Percentiles rank a stretch among this genome's conserved stretches.
Evolutionary conservation across 345 rosid genomes (phyloP).

Genomic region (Eucalyptus urophylla): DNA sequence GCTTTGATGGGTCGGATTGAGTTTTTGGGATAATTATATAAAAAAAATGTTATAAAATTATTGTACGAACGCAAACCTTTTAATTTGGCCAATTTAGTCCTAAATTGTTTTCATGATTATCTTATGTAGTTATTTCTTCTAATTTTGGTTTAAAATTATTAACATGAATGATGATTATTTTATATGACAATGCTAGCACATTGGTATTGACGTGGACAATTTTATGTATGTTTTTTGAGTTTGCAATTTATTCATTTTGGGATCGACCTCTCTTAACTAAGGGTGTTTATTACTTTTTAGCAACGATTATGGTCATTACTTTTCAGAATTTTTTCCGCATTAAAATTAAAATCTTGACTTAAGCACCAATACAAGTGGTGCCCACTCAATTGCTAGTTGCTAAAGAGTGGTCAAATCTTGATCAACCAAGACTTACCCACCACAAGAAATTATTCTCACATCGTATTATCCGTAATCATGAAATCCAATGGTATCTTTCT

Average conservation of each 20-base stretch:
- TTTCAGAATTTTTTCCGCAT: neutral
- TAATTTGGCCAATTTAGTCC: fast-evolving
- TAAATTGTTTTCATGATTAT: fast-evolving
- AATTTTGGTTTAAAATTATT: fast-evolving
- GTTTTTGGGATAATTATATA: neutral
- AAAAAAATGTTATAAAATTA: fast-evolving
- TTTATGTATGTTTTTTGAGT: neutral
- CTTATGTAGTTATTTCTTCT: fast-evolving
- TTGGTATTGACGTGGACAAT: neutral
- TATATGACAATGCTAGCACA: fast-evolving
- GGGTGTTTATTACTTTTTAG: neutral
- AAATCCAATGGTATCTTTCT: neutral
- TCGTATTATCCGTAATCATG: fast-evolving
- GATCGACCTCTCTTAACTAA: neutral
- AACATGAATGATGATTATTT: too few relatives aligned
- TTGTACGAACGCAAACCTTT: fast-evolving
- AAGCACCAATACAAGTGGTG: neutral
- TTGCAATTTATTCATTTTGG: neutral
- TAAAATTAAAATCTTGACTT: neutral
- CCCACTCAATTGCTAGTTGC: neutral
- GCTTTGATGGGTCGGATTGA: fast-evolving
- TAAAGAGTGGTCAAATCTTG: neutral
- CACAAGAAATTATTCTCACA: neutral
- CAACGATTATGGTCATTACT: neutral
- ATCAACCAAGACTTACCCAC: neutral